These are phyloP conservation scores for Lyophyllum semitale DNA, from an alignment of 768 basidiomycete species.

Conservation along the genomic window DNA sequence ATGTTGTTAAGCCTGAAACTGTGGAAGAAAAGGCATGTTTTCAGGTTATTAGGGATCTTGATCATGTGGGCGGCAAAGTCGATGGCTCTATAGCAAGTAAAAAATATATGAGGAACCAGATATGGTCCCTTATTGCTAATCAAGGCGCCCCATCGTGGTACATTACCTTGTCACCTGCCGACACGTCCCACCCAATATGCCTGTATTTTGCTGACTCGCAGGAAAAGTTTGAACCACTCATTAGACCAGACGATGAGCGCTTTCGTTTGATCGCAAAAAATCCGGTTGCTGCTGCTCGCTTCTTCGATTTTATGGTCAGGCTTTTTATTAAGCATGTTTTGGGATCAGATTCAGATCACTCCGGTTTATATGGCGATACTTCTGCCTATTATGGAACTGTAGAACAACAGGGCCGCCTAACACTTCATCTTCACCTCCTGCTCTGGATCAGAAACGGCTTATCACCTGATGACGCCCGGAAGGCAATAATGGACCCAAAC, in stretches of 20 bases:
- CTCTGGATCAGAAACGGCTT: constrained; percentile 22
- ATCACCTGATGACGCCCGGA: constrained; percentile 6
- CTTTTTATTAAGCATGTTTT: constrained; percentile 11
- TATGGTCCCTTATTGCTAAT: constrained; percentile 18
- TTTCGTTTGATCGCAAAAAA: constrained; percentile 13
- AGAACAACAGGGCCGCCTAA: constrained; percentile 30
- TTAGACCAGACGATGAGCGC: not conserved
- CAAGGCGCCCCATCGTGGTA: constrained; percentile 34
- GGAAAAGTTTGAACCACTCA: constrained; percentile 19
- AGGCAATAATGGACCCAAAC: constrained; percentile 5
- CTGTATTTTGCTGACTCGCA: constrained; percentile 32
- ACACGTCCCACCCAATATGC: constrained; percentile 32
- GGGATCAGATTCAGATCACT: constrained; percentile 14
- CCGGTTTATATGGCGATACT: constrained; percentile 29
- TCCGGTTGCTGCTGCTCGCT: constrained; percentile 12
- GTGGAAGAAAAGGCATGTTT: constrained; percentile 21
- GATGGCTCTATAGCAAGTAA: constrained; percentile 19
- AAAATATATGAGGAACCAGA: constrained; percentile 22
- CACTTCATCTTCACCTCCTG: constrained; percentile 29
- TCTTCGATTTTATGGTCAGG: too few relatives aligned
- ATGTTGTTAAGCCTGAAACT: constrained; percentile 13
- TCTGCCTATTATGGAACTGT: constrained; percentile 32
- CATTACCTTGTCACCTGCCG: constrained; percentile 37
- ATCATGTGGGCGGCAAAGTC: constrained; percentile 17
- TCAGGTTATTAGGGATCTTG: constrained; percentile 20